Evolutionary conservation across 1,284 basidiomycete species (phyloP).

Genomic region (Malassezia cuniculi): DNA sequence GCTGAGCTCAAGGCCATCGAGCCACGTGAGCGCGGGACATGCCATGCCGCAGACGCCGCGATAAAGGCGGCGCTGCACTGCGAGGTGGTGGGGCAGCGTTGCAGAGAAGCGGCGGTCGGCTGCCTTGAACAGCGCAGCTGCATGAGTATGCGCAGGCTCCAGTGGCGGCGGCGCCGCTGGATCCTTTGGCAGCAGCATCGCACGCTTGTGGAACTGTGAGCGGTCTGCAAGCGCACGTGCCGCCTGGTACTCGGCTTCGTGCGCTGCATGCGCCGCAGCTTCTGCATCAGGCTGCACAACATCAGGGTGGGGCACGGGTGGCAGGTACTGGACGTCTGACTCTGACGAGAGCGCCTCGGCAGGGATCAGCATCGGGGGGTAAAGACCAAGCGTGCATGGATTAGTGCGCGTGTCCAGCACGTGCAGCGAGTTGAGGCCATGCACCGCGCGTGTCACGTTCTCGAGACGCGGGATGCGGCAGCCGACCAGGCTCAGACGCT

Average conservation of each 20-base stretch:
- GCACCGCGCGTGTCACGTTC: slow-evolving; percentile 22
- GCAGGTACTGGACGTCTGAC: slow-evolving; percentile 12
- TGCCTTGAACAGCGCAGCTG: slow-evolving; percentile 19
- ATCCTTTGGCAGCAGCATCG: slow-evolving; percentile 10
- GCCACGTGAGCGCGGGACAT: slow-evolving; percentile 31
- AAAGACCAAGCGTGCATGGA: slow-evolving; percentile 39
- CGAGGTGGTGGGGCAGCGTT: slow-evolving; percentile 26
- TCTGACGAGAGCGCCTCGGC: slow-evolving; percentile 5
- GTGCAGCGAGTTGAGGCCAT: slow-evolving; percentile 23
- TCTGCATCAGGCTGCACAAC: slow-evolving; percentile 29
- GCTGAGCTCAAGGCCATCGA: slow-evolving; percentile 32
- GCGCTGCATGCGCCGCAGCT: slow-evolving; percentile 4
- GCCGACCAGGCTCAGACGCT: slow-evolving; percentile 35
- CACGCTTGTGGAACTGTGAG: slow-evolving; percentile 39
- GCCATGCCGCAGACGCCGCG: slow-evolving; percentile 39
- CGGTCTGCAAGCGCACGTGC: slow-evolving; percentile 25
- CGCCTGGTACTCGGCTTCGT: slow-evolving; percentile 10
- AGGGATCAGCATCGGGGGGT: slow-evolving; percentile 31
- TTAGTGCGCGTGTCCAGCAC: slow-evolving; percentile 38
- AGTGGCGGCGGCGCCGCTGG: slow-evolving; percentile 5
- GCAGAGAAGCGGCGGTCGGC: slow-evolving; percentile 30
- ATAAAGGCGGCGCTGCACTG: slow-evolving; percentile 26
- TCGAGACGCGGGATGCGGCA: slow-evolving; percentile 30
- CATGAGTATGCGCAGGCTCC: slow-evolving; percentile 14
- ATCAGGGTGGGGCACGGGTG: slow-evolving; percentile 33